These are phyloP conservation scores for Ajuga reptans DNA, from an alignment of 305 asterid genomes.

Conservation along the genomic window DNA sequence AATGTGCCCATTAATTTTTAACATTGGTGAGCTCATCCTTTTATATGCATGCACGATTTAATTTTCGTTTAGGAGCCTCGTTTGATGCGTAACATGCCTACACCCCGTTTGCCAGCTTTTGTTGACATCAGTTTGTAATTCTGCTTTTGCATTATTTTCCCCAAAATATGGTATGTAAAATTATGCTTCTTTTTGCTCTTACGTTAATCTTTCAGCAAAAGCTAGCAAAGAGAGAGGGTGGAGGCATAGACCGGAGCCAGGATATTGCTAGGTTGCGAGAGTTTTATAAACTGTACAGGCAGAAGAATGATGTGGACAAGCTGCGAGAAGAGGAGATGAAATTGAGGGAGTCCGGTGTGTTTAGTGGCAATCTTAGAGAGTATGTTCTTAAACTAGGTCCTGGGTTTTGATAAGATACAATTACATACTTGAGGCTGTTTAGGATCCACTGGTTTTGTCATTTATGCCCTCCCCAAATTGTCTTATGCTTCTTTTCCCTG, in stretches of 20 bases:
- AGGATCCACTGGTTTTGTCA: slow-evolving; percentile 7
- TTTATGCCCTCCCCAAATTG: slow-evolving; percentile 8
- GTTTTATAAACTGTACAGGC: slow-evolving; percentile 68
- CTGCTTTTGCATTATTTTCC: not conserved
- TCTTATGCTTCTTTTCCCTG: not conserved
- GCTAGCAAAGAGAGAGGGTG: slow-evolving; percentile 81
- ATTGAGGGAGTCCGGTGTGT: slow-evolving; percentile 83
- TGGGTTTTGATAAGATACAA: not conserved
- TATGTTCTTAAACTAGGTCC: slow-evolving; percentile 41
- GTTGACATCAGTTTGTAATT: slow-evolving; percentile 7
- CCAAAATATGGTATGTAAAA: slow-evolving; percentile 11
- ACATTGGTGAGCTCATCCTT: not conserved
- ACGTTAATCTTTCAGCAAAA: slow-evolving; percentile 62
- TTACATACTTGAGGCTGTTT: slow-evolving; percentile 1
- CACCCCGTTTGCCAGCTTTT: not conserved
- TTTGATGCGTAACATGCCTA: not conserved
- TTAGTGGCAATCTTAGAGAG: slow-evolving; percentile 95
- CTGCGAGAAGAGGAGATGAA: slow-evolving; percentile 84
- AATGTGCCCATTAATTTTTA: slow-evolving; percentile 3
- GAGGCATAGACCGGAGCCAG: slow-evolving; percentile 77
- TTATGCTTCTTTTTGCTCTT: slow-evolving; percentile 19
- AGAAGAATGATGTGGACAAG: slow-evolving; percentile 67
- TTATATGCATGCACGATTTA: not conserved
- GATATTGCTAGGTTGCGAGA: slow-evolving; percentile 82
- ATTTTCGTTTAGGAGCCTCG: not conserved